Percentiles rank a stretch among this genome's conserved stretches.
phyloP scores from a whole-genome alignment of 352 stramenopile genomes.

The Pythium folliculosum region DNA sequence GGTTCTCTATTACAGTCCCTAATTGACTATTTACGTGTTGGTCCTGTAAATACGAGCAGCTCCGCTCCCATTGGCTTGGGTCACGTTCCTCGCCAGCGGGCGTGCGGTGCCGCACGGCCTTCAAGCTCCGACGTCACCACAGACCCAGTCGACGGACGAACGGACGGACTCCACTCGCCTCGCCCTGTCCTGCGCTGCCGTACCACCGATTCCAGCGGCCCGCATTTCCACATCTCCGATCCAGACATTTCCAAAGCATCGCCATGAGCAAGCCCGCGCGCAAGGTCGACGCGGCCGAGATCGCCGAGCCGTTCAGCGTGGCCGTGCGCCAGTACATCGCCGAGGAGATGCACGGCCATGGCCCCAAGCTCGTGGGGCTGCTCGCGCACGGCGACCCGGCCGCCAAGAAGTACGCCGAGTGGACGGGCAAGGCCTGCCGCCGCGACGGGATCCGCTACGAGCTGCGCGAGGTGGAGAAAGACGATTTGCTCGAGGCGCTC shows the following conservation, averaged over 20 bases:
- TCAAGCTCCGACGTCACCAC: conserved; percentile 3
- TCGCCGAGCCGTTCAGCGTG: conserved; percentile 85
- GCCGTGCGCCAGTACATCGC: conserved; percentile 85
- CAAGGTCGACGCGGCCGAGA: conserved; percentile 82
- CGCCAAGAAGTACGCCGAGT: conserved; percentile 96
- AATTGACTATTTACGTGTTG: conserved; percentile 7
- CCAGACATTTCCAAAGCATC: background rate
- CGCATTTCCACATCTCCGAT: background rate
- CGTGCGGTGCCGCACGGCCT: conserved; percentile 21
- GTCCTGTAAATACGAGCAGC: conserved; percentile 12
- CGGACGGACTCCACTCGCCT: background rate
- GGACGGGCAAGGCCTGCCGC: conserved; percentile 94
- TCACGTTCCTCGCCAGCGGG: conserved; percentile 1
- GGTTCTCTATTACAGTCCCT: background rate
- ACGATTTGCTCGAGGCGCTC: conserved; percentile 93
- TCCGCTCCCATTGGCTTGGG: conserved; percentile 6
- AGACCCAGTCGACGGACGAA: background rate
- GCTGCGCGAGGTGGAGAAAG: conserved; percentile 91
- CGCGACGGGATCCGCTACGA: conserved; percentile 97
- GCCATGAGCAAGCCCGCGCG: conserved; percentile 24
- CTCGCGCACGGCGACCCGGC: conserved; percentile 95
- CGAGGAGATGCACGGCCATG: conserved; percentile 70
- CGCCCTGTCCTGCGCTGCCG: background rate
- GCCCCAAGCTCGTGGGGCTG: conserved; percentile 89
- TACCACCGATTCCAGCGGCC: conserved; percentile 19